These are phyloP conservation scores for Volvox africanus DNA, from an alignment of 139 green algal species.

Conservation along the genomic window DNA sequence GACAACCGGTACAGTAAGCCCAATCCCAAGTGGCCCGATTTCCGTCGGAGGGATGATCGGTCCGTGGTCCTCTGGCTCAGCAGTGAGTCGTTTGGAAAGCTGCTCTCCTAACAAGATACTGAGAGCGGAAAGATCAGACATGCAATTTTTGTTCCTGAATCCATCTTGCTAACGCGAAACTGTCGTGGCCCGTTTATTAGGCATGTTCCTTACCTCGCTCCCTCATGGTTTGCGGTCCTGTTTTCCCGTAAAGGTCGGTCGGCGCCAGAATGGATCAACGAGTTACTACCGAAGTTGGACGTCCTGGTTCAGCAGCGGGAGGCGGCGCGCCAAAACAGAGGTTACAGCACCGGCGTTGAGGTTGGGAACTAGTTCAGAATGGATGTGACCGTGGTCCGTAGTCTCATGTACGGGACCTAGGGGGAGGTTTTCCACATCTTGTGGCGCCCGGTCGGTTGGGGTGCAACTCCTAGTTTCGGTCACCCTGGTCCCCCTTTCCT, in stretches of 20 bases:
- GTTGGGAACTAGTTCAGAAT: too few species aligned
- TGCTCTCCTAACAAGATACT: too few species aligned
- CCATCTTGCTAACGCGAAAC: neutral
- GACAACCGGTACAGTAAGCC: constrained; percentile 68
- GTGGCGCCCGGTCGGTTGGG: too few species aligned
- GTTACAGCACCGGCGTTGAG: neutral
- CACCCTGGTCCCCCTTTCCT: too few species aligned
- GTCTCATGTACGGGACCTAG: too few species aligned
- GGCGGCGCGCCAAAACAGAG: neutral
- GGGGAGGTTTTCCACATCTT: too few species aligned
- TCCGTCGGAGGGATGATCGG: constrained; percentile 58
- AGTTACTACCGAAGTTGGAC: neutral
- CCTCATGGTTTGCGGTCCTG: neutral
- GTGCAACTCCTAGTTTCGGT: too few species aligned
- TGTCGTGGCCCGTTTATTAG: neutral
- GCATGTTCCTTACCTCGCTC: neutral
- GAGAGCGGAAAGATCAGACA: too few species aligned
- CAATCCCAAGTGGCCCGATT: constrained; percentile 67
- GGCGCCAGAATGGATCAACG: neutral
- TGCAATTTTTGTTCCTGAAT: too few species aligned
- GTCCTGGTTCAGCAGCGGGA: neutral
- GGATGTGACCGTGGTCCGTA: too few species aligned
- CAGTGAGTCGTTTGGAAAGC: constrained; percentile 17
- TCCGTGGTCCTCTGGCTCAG: constrained; percentile 49
- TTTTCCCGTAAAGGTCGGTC: neutral